Conservation (phyloP, 257 asterid genomes). For the Solanum boliviense region DNA sequence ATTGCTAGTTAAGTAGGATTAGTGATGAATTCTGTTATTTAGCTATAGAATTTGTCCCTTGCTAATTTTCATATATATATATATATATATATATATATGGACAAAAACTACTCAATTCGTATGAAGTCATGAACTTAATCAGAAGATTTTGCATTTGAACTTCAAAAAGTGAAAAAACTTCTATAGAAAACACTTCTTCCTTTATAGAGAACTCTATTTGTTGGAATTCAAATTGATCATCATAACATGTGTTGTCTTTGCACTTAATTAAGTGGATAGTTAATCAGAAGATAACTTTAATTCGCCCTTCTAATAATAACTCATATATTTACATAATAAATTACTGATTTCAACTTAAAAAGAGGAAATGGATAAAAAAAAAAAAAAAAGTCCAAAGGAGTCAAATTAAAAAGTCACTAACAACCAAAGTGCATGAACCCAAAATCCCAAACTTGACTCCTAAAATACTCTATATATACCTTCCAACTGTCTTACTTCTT, state of each 20-base stretch:
- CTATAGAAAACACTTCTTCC: background rate
- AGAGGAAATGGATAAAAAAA: no score
- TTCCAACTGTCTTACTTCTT: background rate
- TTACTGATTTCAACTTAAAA: no score
- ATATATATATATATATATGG: background rate
- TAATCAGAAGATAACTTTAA: no score
- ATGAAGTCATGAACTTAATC: background rate
- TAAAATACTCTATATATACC: background rate
- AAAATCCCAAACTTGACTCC: background rate
- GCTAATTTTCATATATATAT: background rate
- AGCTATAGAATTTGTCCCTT: background rate
- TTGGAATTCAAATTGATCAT: background rate
- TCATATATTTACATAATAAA: background rate
- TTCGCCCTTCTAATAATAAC: background rate
- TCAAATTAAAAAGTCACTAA: background rate
- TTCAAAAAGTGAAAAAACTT: background rate
- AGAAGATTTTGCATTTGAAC: rapidly evolving
- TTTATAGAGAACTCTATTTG: background rate
- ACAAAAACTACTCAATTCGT: background rate
- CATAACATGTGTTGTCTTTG: background rate
- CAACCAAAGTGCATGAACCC: conserved; percentile 13
- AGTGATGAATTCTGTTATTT: background rate
- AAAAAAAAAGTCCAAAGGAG: background rate
- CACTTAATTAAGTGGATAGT: no score
- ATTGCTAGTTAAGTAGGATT: background rate